phyloP scores from a whole-genome alignment of 352 stramenopile genomes.

The Blastocystis sp. region DNA sequence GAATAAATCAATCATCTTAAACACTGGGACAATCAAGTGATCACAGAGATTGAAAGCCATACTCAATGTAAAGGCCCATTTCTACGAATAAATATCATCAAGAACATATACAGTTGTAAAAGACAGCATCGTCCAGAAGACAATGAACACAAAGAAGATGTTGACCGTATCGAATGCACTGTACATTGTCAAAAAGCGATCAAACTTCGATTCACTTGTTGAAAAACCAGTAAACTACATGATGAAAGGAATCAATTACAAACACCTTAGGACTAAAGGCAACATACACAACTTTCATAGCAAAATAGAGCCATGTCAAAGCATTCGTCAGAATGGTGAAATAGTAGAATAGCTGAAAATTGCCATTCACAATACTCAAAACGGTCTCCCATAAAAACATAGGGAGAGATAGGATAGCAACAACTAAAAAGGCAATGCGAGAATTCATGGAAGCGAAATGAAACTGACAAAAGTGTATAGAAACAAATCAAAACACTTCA shows the following conservation, averaged over 20 bases:
- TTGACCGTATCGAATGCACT: constrained; percentile 9
- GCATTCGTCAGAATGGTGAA: constrained; percentile 29
- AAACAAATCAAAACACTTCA: not conserved
- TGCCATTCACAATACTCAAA: not conserved
- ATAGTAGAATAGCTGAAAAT: constrained; percentile 9
- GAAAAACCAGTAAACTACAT: not conserved
- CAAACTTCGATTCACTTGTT: not conserved
- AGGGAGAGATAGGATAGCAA: not conserved
- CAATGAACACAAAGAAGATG: constrained; percentile 22
- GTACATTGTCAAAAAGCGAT: not conserved
- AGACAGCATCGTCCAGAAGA: constrained; percentile 37
- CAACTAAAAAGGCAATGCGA: not conserved
- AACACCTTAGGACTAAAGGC: not conserved
- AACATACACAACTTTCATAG: constrained; percentile 18
- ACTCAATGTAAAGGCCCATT: not conserved
- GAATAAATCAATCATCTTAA: constrained; percentile 31
- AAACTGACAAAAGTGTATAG: not conserved
- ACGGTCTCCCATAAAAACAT: constrained; percentile 16
- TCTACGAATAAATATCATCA: not conserved
- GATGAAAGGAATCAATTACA: not conserved
- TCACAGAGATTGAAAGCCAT: not conserved
- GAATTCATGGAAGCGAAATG: not conserved
- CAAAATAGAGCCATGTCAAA: constrained; percentile 42
- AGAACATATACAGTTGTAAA: not conserved
- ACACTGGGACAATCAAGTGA: constrained; percentile 27